Percentiles rank a stretch among this genome's conserved stretches.
Evolutionary conservation across 352 stramenopile species (phyloP).

Genomic region (Phytophthora sp.): DNA sequence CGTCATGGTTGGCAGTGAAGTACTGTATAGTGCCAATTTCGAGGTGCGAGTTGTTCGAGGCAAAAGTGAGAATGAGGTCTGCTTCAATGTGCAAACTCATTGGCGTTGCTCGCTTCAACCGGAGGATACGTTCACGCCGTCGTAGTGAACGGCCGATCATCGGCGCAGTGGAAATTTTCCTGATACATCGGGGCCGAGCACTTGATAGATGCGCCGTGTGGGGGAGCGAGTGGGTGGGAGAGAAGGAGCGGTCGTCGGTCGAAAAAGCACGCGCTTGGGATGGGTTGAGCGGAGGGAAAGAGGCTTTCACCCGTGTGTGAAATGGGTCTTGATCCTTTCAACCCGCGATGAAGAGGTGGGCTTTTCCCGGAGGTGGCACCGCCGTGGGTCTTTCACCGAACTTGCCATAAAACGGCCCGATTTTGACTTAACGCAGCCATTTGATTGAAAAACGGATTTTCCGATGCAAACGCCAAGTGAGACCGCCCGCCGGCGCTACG

Average conservation of each 20-base stretch:
- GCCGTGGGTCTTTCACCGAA: not conserved
- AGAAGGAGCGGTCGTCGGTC: conserved; percentile 8
- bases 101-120: conserved; percentile 14
- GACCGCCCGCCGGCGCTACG: not conserved
- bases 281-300: not conserved
- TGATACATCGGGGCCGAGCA: conserved; percentile 29
- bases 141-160: conserved; percentile 1
- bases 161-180: conserved; percentile 30
- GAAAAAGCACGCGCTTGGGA: conserved; percentile 4
- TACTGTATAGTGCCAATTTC: not conserved
- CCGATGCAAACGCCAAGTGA: conserved; percentile 27
- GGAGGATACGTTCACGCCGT: conserved; percentile 11
- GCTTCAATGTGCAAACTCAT: conserved; percentile 12
- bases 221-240: conserved; percentile 5
- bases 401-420: conserved; percentile 10
- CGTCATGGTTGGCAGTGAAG: conserved; percentile 21
- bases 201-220: conserved; percentile 21
- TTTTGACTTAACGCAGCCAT: not conserved
- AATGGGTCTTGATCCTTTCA: not conserved
- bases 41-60: conserved; percentile 10
- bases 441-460: conserved; percentile 45
- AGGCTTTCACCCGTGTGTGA: not conserved
- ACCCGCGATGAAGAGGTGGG: conserved; percentile 4
- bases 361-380: not conserved
- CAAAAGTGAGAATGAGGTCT: conserved; percentile 21